These are phyloP conservation scores for Dentipellis sp. DNA, from an alignment of 768 basidiomycete species.

Conservation along the genomic window DNA sequence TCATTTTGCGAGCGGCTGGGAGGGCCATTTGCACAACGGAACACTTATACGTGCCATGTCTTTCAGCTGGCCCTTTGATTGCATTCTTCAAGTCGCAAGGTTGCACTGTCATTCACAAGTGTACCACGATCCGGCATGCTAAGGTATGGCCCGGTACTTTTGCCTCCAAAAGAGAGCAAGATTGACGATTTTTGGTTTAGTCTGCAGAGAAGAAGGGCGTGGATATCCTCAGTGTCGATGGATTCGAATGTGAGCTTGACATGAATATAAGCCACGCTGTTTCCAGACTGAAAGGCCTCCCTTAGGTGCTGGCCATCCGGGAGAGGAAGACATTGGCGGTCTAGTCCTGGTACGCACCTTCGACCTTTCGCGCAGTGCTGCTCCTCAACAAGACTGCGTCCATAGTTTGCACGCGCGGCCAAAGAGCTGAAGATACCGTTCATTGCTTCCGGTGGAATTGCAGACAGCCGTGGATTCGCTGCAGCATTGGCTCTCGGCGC, in stretches of 20 bases:
- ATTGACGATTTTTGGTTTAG: conserved; percentile 16
- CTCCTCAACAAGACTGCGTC: neutral
- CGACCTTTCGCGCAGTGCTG: neutral
- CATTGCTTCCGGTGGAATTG: conserved; percentile 87
- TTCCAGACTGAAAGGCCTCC: conserved; percentile 9
- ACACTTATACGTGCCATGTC: neutral
- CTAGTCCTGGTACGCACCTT: conserved; percentile 56
- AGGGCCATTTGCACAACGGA: neutral
- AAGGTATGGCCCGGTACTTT: conserved; percentile 36
- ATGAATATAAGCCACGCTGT: neutral
- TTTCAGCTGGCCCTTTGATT: conserved; percentile 65
- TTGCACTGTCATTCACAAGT: conserved; percentile 84
- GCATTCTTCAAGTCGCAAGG: conserved; percentile 71
- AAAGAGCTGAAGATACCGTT: conserved; percentile 79
- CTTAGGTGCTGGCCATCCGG: conserved; percentile 88
- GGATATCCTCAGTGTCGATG: conserved; percentile 85
- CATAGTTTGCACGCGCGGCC: conserved; percentile 76
- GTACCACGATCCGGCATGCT: conserved; percentile 79
- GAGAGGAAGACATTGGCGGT: conserved; percentile 89
- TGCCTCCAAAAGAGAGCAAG: neutral
- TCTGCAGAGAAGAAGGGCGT: conserved; percentile 69
- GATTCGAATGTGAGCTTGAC: conserved; percentile 67
- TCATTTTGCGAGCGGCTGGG: too few species aligned
- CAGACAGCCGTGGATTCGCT: conserved; percentile 76
- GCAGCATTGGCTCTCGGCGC: conserved; percentile 79